Conservation (phyloP, 371 early-diverging fungal genomes). For the Gilbertella persicaria region DNA sequence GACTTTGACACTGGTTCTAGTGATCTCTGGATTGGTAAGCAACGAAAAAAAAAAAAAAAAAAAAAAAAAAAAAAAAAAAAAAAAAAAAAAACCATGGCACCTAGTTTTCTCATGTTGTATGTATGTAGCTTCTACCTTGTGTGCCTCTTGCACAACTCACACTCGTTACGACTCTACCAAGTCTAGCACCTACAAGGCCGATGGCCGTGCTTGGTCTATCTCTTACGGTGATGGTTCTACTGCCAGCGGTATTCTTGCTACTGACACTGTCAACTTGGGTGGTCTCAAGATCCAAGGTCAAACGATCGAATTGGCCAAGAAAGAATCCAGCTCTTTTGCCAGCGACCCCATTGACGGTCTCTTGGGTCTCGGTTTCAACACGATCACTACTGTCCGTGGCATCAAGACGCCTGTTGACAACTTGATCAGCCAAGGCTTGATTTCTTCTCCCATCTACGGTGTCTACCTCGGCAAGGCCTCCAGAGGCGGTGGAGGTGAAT, state of each 20-base stretch:
- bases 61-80: background rate
- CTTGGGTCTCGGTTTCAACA: constrained; percentile 47
- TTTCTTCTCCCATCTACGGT: constrained; percentile 34
- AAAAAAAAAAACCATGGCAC: background rate
- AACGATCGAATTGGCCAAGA: constrained; percentile 22
- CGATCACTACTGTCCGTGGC: constrained; percentile 34
- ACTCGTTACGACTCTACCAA: constrained; percentile 38
- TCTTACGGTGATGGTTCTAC: constrained; percentile 50
- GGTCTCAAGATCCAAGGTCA: constrained; percentile 24
- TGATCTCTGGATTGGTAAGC: constrained; percentile 38
- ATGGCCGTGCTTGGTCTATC: constrained; percentile 44
- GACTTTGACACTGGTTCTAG: constrained; percentile 89
- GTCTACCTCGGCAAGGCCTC: constrained; percentile 27
- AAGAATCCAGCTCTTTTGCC: constrained; percentile 6
- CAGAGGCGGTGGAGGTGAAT: constrained; percentile 41
- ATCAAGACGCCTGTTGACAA: constrained; percentile 39
- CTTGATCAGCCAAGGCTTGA: constrained; percentile 38
- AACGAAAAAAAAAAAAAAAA: background rate
- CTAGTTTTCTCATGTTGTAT: background rate
- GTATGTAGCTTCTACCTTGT: constrained; percentile 30
- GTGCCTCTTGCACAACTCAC: constrained; percentile 32
- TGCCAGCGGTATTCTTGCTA: constrained; percentile 32
- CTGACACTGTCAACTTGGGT: constrained; percentile 26
- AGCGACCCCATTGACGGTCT: constrained; percentile 22
- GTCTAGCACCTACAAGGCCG: constrained; percentile 44